Base-by-base conservation (phyloP, 2,329 filamentous ascomycete species). In the Blumeriella jaapii region DNA sequence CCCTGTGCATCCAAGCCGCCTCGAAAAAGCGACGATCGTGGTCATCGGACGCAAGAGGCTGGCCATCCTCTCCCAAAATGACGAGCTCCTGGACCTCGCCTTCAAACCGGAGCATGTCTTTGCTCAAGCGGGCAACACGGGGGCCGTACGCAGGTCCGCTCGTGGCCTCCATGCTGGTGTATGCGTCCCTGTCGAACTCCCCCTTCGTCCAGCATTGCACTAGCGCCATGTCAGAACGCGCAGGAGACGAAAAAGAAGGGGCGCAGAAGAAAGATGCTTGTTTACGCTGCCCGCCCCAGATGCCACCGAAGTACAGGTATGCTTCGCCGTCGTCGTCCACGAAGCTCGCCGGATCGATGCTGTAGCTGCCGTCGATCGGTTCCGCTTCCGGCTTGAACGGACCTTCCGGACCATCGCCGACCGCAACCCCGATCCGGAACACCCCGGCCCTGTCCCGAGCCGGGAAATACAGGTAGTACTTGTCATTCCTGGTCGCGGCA, bases 21-120 rank as follows among this genome's bases (percentile, higher is more conserved):
- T 87, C 82, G 55, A 87, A 86, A 66, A 87, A 87, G 6, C 82
- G 68, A 11, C 77, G 59, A 40, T 78, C 77, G 54, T 86, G 82
- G 55, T 86, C 79, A 47, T 78, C 69, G 7, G 76, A 74, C 1
- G 59, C 51, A 31, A 86, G 61, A 0, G 68, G 72, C 52, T 69
- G 55, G 5, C 72, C 71, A 47, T 77, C 71, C 5, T 65, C 64
- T 27, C 73, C 78, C 5, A 82, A 61, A 47, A 87, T 80, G 13
- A 64, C 57, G 2, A 84, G 57, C 45, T 83, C 75, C 4, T 64
- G 61, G 2, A 78, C 69, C 1, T 63, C 59, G 2, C 55, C 51
- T 2, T 60, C 62, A 49, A 86, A 77, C 25, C 62, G 59, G 25
- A 65, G 68, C 80, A 86, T 84, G 54, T 84, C 75, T 9, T 65